Evolutionary conservation across 208 protist species (phyloP), one percentile per base, ranked within the genome.

Genomic region (Acanthamoeba comandoni): DNA sequence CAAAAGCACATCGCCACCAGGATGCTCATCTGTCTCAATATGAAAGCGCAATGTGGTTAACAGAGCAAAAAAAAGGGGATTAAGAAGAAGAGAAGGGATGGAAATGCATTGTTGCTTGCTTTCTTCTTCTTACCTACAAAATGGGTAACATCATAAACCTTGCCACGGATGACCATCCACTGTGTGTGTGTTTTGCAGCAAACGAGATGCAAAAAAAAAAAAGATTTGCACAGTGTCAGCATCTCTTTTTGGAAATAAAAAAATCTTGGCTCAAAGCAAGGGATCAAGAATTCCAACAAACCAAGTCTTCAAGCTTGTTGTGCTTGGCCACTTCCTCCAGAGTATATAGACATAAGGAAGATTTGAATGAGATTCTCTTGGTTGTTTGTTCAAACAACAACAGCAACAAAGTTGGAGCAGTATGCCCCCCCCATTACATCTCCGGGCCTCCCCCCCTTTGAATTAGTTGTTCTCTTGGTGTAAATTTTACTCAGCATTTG

Each of bases 1-100:
- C 79, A 88, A 43, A n/a, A 88, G 31, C 29, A 88, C 58, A 60
- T 88, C 79, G 19, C 79, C 79, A 35, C 79, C 79, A 2, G 79
- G 79, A 39, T 88, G 79, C 31, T 88, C 79, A 52, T 88, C 79
- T 82, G 22, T 29, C 8, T 29, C 62, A 19, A 19, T 29, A n/a
- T 9, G 53, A 60, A 17, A n/a, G 12, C 53, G 9, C 11, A 12
- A 65, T 8, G 58, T 31, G 22, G 58, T 29, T 43, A 43, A 39
- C 24, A 8, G 51, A 73, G 65, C 13, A 31, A 8, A 31, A 31
- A 24, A 13, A 73, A 19, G 22, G 13, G 22, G 43, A 73, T 9
- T n/a, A n/a, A n/a, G n/a, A n/a, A n/a, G n/a, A n/a, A n/a, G n/a
- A n/a, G n/a, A n/a, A n/a, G n/a, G n/a, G n/a, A n/a, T n/a, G n/a